Evolutionary conservation across 331 rosid species (phyloP), one percentile per base, ranked within the genome.

Genomic region (Malus hybrid): DNA sequence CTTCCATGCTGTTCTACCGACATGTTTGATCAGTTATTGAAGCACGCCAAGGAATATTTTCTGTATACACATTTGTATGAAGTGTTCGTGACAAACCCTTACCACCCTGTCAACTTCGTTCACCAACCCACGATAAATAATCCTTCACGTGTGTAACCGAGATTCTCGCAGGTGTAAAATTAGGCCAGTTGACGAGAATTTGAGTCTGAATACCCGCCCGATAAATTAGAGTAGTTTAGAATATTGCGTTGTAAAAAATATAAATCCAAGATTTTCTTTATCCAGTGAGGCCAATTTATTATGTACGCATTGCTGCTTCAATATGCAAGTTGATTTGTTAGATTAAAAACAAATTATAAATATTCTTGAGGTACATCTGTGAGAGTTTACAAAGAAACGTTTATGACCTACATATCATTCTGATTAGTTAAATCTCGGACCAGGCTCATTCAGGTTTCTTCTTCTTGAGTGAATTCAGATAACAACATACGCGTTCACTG

Each of bases 341-440:
- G 52, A 12, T 44, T 44, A 44, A 44, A 44, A 44, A 44, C 2
- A 44, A 12, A 44, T 44, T 44, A 48, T 22, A 63, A 42, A 32
- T 42, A 4, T 60, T 46, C 6, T 74, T 18, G 33, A 58, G 69
- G 29, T 44, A 44, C 70, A 62, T 2, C 70, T 26, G 13, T 42
- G 68, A 44, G 69, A 62, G 62, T 60, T 73, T 73, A 53, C 46
- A 39, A 39, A 39, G 46, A 73, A 42, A 26, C 20, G 77, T 62
- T 60, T 4, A 29, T 9, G 39, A 28, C 77, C 56, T 26, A 42
- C 39, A 15, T 10, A 60, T 58, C 58, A 73, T 42, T 36, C 57
- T 46, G 32, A 46, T 32, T 46, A 19, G 32, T 32, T 36, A 36
- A 13, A 67, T 18, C 36, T 30, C 66, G 18, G 70, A 63, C 66